phyloP scores from a whole-genome alignment of 1,284 basidiomycete species.

The Entoloma clypeatum region DNA sequence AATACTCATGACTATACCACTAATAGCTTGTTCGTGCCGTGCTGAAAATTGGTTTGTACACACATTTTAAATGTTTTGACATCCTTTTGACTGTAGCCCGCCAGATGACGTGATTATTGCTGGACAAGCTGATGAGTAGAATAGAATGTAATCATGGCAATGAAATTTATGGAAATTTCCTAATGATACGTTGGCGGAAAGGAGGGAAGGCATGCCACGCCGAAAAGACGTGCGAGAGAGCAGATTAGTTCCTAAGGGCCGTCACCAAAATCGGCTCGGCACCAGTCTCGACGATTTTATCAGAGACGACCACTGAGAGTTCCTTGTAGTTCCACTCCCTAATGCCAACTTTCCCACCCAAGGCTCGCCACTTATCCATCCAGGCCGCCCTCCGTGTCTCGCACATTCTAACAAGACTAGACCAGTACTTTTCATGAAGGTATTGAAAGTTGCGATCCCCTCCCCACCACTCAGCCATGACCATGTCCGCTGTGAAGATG shows the following conservation, averaged over 20 bases:
- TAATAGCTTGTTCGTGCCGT: conserved; percentile 64
- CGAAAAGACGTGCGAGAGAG: no score
- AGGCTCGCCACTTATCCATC: conserved; percentile 56
- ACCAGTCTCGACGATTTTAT: no score
- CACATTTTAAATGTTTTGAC: background rate
- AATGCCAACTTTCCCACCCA: conserved; percentile 63
- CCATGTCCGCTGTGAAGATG: conserved; percentile 52
- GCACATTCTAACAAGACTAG: conserved; percentile 53
- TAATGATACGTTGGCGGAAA: no score
- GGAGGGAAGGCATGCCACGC: no score
- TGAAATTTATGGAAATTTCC: no score
- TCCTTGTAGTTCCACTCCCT: conserved; percentile 71
- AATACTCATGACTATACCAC: conserved; percentile 3
- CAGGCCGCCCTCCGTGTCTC: conserved; percentile 47
- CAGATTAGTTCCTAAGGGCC: no score
- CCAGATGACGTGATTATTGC: conserved; percentile 65
- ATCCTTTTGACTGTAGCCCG: conserved; percentile 15
- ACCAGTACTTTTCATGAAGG: conserved; percentile 73
- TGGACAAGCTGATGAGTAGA: conserved; percentile 57
- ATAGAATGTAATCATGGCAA: no score
- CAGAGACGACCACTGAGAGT: no score
- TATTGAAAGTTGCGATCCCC: conserved; percentile 64
- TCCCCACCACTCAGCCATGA: conserved; percentile 60
- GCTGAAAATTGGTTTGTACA: conserved; percentile 63
- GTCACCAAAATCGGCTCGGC: no score